These are phyloP conservation scores for Phellinidium pouzarii DNA, from an alignment of 1,284 basidiomycete species.

Conservation along the genomic window DNA sequence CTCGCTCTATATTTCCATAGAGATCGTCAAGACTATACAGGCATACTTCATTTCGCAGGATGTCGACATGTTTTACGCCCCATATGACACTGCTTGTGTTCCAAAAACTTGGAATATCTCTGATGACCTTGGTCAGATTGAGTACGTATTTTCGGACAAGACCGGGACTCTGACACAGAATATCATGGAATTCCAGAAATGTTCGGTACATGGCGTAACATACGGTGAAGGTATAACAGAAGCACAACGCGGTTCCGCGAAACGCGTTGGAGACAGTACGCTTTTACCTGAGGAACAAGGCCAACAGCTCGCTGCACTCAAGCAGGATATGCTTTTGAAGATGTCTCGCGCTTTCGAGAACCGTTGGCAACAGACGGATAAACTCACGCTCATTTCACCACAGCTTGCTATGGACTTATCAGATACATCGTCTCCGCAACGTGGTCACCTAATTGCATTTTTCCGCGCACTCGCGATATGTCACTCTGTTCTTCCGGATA, in stretches of 20 bases:
- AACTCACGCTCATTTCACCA: constrained; percentile 86
- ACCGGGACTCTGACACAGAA: constrained; percentile 95
- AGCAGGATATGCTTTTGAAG: constrained; percentile 70
- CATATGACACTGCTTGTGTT: constrained; percentile 82
- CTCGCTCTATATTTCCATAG: constrained; percentile 95
- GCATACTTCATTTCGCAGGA: constrained; percentile 98
- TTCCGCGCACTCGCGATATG: constrained; percentile 90
- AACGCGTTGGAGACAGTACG: constrained; percentile 66
- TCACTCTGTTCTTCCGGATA: constrained; percentile 84
- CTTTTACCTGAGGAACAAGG: constrained; percentile 67
- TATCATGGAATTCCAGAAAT: constrained; percentile 98
- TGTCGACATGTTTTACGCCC: constrained; percentile 92
- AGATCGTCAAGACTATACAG: constrained; percentile 96
- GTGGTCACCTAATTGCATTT: constrained; percentile 71
- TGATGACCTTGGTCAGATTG: constrained; percentile 96
- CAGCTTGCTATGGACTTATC: constrained; percentile 74
- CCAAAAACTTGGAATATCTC: constrained; percentile 99
- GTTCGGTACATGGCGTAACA: constrained; percentile 76
- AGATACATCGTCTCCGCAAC: constrained; percentile 55
- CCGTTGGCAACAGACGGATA: constrained; percentile 75
- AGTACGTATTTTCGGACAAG: constrained; percentile 98
- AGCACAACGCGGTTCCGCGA: constrained; percentile 88
- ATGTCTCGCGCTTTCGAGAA: constrained; percentile 84
- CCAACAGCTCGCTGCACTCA: constrained; percentile 57
- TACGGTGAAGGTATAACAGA: constrained; percentile 96